phyloP scores from a whole-genome alignment of 139 green algal genomes.

The Chlorella sp. region DNA sequence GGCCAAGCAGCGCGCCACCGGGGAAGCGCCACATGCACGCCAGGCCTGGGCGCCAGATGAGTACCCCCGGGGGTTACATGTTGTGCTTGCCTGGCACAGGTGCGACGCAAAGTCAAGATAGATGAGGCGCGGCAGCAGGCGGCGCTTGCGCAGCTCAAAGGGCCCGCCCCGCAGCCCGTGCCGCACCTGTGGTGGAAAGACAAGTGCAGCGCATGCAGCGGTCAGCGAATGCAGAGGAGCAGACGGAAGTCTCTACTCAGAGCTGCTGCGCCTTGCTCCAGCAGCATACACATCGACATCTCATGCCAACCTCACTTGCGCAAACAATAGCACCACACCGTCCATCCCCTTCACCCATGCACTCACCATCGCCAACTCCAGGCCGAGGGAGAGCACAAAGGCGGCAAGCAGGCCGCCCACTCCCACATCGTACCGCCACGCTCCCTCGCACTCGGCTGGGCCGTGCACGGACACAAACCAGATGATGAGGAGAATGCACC shows the following conservation, averaged over 20 bases:
- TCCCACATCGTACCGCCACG: slow-evolving; percentile 30
- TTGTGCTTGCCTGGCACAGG: slow-evolving; percentile 15
- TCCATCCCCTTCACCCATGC: no score
- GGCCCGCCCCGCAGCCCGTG: slow-evolving; percentile 50
- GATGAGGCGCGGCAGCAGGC: slow-evolving; percentile 38
- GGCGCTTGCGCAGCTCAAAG: slow-evolving; percentile 51
- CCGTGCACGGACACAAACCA: slow-evolving; percentile 33
- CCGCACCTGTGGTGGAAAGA: background rate
- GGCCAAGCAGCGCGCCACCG: no score
- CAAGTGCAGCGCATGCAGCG: no score
- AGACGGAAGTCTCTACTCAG: no score
- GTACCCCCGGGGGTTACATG: background rate
- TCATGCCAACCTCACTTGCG: no score
- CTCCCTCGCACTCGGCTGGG: slow-evolving; percentile 28
- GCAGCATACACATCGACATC: no score
- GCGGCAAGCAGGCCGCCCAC: slow-evolving; percentile 41
- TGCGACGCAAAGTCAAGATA: slow-evolving; percentile 30
- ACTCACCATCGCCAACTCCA: slow-evolving; percentile 36
- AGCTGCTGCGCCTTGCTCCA: no score
- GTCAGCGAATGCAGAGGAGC: no score
- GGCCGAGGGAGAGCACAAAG: slow-evolving; percentile 30
- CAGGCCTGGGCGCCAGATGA: no score
- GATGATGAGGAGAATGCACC: slow-evolving; percentile 42
- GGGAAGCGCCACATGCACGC: no score
- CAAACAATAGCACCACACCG: no score